phyloP scores from a whole-genome alignment of 1,139 yeast species.

The Yamadazyma mexicana region DNA sequence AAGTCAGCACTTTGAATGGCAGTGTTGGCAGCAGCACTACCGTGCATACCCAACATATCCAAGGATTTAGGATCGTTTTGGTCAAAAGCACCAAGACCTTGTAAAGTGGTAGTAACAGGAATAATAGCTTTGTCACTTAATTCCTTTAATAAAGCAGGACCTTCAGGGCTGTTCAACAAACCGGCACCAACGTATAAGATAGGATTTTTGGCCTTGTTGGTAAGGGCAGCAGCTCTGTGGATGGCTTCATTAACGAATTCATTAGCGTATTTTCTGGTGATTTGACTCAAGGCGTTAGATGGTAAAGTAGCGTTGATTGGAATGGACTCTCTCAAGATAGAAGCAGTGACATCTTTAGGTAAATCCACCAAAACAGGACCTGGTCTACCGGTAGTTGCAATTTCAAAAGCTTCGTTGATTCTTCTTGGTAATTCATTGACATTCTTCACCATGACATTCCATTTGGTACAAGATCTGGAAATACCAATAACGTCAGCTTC shows the following conservation, averaged over 20 bases:
- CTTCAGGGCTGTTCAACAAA: constrained; percentile 74
- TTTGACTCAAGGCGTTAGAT: constrained; percentile 68
- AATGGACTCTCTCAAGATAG: constrained; percentile 80
- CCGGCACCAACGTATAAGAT: constrained; percentile 92
- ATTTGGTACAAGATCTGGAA: constrained; percentile 94
- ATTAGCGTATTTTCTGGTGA: constrained; percentile 70
- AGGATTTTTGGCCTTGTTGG: constrained; percentile 85
- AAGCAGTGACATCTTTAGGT: constrained; percentile 97
- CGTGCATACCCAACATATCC: constrained; percentile 99
- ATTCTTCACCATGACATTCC: constrained; percentile 98
- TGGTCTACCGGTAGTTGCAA: constrained; percentile 94
- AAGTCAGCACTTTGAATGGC: constrained; percentile 94
- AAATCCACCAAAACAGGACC: constrained; percentile 97
- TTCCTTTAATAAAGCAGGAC: constrained; percentile 77
- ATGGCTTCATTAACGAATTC: constrained; percentile 79
- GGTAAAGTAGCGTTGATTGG: constrained; percentile 87
- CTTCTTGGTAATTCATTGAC: constrained; percentile 94
- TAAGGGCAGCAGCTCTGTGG: constrained; percentile 70
- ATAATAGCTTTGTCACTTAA: constrained; percentile 87
- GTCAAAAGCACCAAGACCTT: constrained; percentile 92
- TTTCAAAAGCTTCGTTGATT: constrained; percentile 96
- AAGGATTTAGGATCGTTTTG: constrained; percentile 87
- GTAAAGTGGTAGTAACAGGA: constrained; percentile 94
- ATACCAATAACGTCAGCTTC: constrained; percentile 98
- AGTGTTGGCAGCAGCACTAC: constrained; percentile 90